These are phyloP conservation scores for Euphorbia schlechtendalii DNA, from an alignment of 441 rosid species.

Conservation along the genomic window DNA sequence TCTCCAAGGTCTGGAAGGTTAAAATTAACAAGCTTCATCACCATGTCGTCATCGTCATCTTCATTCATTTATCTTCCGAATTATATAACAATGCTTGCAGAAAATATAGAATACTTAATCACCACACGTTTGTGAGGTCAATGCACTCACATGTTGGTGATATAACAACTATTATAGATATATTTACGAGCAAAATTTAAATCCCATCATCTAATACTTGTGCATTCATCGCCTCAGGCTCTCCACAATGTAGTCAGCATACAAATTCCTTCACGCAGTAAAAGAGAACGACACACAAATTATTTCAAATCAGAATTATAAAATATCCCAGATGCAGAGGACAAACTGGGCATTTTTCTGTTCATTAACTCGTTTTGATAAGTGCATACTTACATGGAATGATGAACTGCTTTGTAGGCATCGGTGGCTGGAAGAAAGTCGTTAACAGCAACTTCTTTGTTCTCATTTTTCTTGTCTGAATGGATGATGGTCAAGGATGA, in stretches of 20 bases:
- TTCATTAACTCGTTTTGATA: background rate
- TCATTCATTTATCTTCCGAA: background rate
- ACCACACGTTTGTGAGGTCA: constrained; percentile 15
- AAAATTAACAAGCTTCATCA: background rate
- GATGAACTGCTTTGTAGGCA: constrained; percentile 66
- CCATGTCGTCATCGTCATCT: constrained; percentile 18
- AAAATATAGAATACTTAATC: constrained; percentile 7
- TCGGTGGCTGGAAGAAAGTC: constrained; percentile 87
- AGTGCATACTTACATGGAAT: constrained; percentile 96
- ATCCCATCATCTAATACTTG: background rate
- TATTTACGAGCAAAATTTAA: constrained; percentile 6
- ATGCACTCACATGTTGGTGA: background rate
- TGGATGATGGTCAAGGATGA: constrained; percentile 27
- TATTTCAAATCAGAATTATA: no score
- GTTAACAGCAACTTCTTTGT: constrained; percentile 89
- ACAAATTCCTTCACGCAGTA: constrained; percentile 57
- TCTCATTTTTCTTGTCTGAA: constrained; percentile 95
- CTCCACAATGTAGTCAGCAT: constrained; percentile 89
- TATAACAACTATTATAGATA: constrained; percentile 6
- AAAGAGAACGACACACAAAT: background rate
- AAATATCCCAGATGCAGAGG: no score
- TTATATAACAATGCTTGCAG: constrained; percentile 15
- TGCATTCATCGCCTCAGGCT: constrained; percentile 68
- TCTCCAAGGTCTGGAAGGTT: background rate
- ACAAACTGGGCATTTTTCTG: background rate